phyloP scores from a whole-genome alignment of 2,329 filamentous ascomycete genomes.

The Cladosporium sp. region DNA sequence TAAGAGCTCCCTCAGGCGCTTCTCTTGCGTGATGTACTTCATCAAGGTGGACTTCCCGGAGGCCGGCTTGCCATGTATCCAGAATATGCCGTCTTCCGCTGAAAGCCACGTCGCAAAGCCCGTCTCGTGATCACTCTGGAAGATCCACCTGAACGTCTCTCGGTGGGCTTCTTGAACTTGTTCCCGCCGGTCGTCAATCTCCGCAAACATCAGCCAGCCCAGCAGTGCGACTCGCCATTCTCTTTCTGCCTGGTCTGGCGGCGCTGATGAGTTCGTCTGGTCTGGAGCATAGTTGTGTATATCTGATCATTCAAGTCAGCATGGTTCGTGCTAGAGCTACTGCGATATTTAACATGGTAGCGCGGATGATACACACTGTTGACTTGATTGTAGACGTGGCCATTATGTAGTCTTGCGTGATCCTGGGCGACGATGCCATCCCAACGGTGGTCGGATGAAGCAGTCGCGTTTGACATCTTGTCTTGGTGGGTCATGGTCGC shows the following conservation, averaged over 20 bases:
- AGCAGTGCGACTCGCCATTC: background rate
- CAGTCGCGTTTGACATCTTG: no score
- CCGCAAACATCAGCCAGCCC: background rate
- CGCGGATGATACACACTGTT: no score
- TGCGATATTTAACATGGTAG: no score
- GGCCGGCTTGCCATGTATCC: background rate
- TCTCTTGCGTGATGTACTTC: background rate
- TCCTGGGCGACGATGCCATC: no score
- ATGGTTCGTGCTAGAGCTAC: no score
- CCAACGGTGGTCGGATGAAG: no score
- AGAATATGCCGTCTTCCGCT: background rate
- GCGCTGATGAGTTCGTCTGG: background rate
- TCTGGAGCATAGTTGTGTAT: background rate
- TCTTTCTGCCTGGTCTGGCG: background rate
- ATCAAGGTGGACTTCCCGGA: conserved; percentile 9
- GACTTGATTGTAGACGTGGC: no score
- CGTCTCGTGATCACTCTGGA: no score
- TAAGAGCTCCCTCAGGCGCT: background rate
- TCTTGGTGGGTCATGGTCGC: no score
- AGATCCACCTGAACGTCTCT: conserved; percentile 1
- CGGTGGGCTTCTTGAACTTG: background rate
- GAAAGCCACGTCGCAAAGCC: no score
- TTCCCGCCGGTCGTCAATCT: background rate
- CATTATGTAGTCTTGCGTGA: no score
- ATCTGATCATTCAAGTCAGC: background rate